Evolutionary conservation across 1,284 basidiomycete species (phyloP).

Genomic region (Sporisorium graminicola): DNA sequence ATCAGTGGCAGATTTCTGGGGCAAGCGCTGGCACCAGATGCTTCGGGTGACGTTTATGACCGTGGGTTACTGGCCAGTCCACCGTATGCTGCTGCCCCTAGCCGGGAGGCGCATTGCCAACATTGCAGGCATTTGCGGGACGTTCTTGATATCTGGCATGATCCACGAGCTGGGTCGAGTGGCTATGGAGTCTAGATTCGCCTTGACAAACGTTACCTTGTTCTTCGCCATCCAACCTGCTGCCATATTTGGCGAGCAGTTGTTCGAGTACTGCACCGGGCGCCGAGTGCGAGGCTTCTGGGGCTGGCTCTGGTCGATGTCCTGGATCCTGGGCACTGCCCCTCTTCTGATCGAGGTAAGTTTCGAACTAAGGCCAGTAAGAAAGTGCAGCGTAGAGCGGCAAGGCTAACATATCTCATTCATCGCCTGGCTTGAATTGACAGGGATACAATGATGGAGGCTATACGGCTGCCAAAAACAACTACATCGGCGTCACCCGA

Average conservation of each 20-base stretch:
- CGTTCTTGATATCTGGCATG: slow-evolving; percentile 37
- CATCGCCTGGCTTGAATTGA: neutral
- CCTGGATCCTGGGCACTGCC: slow-evolving; percentile 18
- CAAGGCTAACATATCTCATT: neutral
- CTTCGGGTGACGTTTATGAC: slow-evolving; percentile 38
- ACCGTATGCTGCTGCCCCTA: neutral
- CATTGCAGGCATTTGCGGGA: slow-evolving; percentile 21
- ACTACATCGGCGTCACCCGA: slow-evolving; percentile 10
- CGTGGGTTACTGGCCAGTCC: slow-evolving; percentile 29
- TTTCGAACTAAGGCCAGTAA: neutral
- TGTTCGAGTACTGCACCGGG: slow-evolving; percentile 14
- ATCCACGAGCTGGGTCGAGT: slow-evolving; percentile 38
- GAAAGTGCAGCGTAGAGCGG: neutral
- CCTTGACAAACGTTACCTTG: slow-evolving; percentile 1
- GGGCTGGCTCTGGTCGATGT: slow-evolving; percentile 38
- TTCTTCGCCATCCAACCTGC: slow-evolving; percentile 40
- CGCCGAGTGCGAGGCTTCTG: slow-evolving; percentile 20
- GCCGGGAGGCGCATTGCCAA: slow-evolving; percentile 13
- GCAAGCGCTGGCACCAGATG: slow-evolving; percentile 43
- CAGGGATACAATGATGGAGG: slow-evolving; percentile 13
- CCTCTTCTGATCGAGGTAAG: slow-evolving; percentile 24
- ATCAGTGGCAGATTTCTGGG: slow-evolving; percentile 36
- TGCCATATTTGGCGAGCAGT: slow-evolving; percentile 28
- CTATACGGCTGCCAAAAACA: slow-evolving; percentile 11
- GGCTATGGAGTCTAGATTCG: slow-evolving; percentile 14